A percentile compares a stretch with the other conserved stretches of the same genome.
Evolutionary conservation across 257 asterid species (phyloP).

Genomic region (Rauvolfia tetraphylla): DNA sequence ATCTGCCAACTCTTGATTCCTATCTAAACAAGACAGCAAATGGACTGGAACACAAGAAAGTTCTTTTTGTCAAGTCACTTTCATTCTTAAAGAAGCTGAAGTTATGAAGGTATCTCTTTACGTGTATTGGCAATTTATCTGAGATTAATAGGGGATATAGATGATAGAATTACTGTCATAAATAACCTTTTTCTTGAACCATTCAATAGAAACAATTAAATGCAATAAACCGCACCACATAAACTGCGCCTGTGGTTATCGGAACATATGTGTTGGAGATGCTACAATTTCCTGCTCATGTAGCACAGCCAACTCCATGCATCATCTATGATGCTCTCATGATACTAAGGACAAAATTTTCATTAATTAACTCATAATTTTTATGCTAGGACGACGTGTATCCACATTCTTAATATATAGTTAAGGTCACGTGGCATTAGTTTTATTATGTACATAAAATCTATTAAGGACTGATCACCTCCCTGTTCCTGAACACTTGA

Average conservation of each 20-base stretch:
- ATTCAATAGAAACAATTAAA: constrained; percentile 18
- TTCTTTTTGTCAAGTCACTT: neutral
- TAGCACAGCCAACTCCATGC: constrained; percentile 10
- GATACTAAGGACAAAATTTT: neutral
- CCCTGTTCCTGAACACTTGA: constrained; percentile 5
- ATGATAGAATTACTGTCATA: neutral
- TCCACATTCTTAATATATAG: constrained; percentile 3
- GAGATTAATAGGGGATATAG: neutral
- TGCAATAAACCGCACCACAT: constrained; percentile 25
- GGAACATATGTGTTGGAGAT: constrained; percentile 10
- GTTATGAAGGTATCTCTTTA: neutral
- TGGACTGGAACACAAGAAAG: neutral
- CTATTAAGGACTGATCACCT: neutral
- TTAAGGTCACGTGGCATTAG: constrained; percentile 14
- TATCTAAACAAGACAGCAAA: neutral
- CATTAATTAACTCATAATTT: constrained; percentile 3
- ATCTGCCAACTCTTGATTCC: neutral
- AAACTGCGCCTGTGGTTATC: constrained; percentile 28
- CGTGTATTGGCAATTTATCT: neutral
- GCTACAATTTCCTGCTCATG: constrained; percentile 16
- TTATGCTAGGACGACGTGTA: neutral
- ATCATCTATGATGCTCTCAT: constrained; percentile 6
- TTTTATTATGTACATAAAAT: constrained; percentile 27
- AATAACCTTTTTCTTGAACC: constrained; percentile 2
- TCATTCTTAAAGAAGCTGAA: neutral